A percentile compares a stretch with the other conserved stretches of the same genome.
These are phyloP conservation scores for Aureobasidium musti DNA, from an alignment of 2,329 filamentous ascomycete genomes.

Conservation along the genomic window DNA sequence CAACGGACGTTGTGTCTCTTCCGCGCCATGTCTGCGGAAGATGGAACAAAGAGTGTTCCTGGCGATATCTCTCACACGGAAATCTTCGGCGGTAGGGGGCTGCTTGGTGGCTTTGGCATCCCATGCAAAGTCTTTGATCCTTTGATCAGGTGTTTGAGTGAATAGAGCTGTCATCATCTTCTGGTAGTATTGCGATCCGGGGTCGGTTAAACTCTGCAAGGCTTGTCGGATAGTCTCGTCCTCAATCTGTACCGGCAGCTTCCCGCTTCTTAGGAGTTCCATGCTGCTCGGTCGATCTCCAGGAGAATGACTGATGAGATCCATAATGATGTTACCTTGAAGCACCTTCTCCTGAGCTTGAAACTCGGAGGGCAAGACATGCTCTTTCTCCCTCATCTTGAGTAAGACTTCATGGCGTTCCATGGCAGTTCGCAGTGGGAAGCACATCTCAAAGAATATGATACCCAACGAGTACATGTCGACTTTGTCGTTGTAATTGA, in stretches of 20 bases:
- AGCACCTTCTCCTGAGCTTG: slow-evolving; percentile 65
- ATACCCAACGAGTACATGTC: slow-evolving; percentile 99
- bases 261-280: slow-evolving; percentile 81
- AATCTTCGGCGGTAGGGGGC: slow-evolving; percentile 33
- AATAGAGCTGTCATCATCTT: slow-evolving; percentile 89
- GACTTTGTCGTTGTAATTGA: slow-evolving; percentile 85
- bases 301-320: slow-evolving; percentile 78
- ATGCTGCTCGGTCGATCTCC: slow-evolving; percentile 78
- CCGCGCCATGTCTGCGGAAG: slow-evolving; percentile 85
- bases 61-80: slow-evolving; percentile 53
- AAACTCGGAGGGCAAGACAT: slow-evolving; percentile 73
- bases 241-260: slow-evolving; percentile 87
- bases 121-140: slow-evolving; percentile 69
- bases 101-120: slow-evolving; percentile 43
- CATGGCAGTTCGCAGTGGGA: slow-evolving; percentile 62
- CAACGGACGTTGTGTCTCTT: slow-evolving; percentile 72
- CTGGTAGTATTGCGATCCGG: slow-evolving; percentile 82
- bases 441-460: slow-evolving; percentile 98
- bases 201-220: slow-evolving; percentile 76
- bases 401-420: slow-evolving; percentile 67
- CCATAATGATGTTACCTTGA: slow-evolving; percentile 76
- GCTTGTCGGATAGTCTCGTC: slow-evolving; percentile 86
- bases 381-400: slow-evolving; percentile 66
- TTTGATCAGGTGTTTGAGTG: slow-evolving; percentile 67
- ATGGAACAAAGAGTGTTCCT: slow-evolving; percentile 74